phyloP scores from a whole-genome alignment of 257 asterid genomes.

The Coffea canephora region DNA sequence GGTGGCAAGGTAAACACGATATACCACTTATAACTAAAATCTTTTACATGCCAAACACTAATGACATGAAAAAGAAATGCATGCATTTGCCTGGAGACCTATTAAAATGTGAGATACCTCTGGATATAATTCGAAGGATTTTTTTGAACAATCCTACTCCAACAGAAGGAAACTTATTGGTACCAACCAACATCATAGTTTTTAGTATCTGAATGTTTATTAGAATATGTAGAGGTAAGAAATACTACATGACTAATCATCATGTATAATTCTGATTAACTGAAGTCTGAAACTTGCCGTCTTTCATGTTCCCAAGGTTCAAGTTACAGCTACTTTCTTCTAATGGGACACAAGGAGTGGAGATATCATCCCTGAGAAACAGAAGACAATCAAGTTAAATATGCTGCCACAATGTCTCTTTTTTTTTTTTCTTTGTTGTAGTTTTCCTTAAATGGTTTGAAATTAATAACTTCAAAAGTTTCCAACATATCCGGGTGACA shows the following conservation, averaged over 20 bases:
- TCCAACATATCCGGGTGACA: too few species aligned
- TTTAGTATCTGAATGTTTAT: too few species aligned
- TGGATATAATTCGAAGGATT: neutral
- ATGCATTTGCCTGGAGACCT: neutral
- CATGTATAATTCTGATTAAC: neutral
- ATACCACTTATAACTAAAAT: too few species aligned
- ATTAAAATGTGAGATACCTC: neutral
- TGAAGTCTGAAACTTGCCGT: neutral
- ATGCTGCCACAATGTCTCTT: neutral
- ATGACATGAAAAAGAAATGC: neutral
- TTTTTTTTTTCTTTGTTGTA: too few species aligned
- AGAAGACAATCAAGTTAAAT: neutral
- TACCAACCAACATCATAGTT: neutral
- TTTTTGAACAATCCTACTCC: neutral
- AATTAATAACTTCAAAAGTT: too few species aligned
- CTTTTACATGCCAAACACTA: neutral
- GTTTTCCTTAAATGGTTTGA: too few species aligned
- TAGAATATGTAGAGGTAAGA: neutral
- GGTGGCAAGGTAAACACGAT: neutral
- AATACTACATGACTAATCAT: too few species aligned
- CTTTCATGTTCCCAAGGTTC: slow-evolving; percentile 2
- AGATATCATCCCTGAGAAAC: slow-evolving; percentile 4
- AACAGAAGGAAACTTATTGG: too few species aligned
- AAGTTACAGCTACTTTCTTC: neutral
- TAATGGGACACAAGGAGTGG: neutral